Percentiles rank a stretch among this genome's conserved stretches.
phyloP scores from a whole-genome alignment of 1,284 basidiomycete genomes.

The Ustilago loliicola region DNA sequence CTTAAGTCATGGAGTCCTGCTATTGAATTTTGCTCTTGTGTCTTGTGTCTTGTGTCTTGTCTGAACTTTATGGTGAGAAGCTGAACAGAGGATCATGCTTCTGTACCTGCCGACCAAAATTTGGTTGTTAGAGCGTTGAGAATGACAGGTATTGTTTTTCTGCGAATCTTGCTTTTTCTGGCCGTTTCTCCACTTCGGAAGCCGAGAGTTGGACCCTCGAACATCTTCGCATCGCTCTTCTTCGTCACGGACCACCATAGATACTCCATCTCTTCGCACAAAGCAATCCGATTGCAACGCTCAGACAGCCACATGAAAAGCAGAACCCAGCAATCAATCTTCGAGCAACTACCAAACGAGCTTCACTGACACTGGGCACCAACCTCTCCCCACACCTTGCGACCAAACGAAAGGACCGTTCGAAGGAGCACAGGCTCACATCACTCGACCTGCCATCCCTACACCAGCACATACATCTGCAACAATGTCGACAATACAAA shows the following conservation, averaged over 20 bases:
- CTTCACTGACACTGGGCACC: too few species aligned
- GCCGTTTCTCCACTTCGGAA: slow-evolving; percentile 1
- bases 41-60: too few species aligned
- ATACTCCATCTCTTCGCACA: neutral
- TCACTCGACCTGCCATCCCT: neutral
- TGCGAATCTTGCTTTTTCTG: neutral
- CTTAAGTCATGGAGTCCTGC: neutral
- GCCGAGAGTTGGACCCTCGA: neutral
- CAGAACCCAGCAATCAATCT: too few species aligned
- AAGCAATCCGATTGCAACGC: neutral
- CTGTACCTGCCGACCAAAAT: neutral
- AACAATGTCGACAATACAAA: slow-evolving; percentile 23
- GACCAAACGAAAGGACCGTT: neutral
- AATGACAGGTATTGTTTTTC: neutral
- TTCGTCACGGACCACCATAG: neutral
- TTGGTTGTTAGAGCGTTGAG: neutral
- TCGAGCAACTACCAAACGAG: too few species aligned
- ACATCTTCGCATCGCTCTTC: neutral
- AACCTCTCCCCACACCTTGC: too few species aligned
- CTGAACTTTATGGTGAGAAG: too few species aligned
- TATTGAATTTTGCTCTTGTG: too few species aligned
- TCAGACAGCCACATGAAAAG: neutral
- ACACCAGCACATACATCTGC: neutral
- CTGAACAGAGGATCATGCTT: neutral
- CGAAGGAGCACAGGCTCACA: neutral